Evolutionary conservation across 2,329 filamentous ascomycete species (phyloP), one percentile per base, ranked within the genome.

Genomic region (Pestalotiopsis sp.): DNA sequence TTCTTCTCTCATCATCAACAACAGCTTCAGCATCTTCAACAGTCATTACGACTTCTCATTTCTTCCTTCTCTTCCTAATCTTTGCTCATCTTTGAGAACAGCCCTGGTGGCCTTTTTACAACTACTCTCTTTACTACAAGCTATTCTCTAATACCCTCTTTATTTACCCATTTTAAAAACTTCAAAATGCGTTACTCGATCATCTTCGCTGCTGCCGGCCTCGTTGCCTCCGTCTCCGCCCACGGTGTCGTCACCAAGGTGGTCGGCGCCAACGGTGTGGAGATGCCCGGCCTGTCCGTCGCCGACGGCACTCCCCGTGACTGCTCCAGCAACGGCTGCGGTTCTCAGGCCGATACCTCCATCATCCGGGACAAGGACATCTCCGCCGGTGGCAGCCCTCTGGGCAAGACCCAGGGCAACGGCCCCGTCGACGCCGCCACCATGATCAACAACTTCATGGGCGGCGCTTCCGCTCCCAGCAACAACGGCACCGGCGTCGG

Each of bases 271-370:
- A 79, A 79, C 63, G 77, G 77, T 0, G 77, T 79, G 1, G 69
- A 69, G 4, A 79, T 79, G 77, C 77, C 77, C 2, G 77, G 77
- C 52, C 74, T 79, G 14, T 41, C 36, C 84, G 87, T 91, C 72
- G 82, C 84, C 61, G 90, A 92, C 70, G 90, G 89, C 74, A 92
- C 90, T 71, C 90, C 90, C 65, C 89, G 90, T 75, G 89, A 92
- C 80, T 92, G 90, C 78, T 83, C 87, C 65, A 83, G 82, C 74
- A 88, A 90, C 73, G 71, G 78, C 61, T 92, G 89, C 76, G 90
- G 90, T 69, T 86, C 90, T n/a, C 86, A 92, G 78, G 88, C 86
- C 69, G 90, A 92, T 76, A 92, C 90, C n/a, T 84, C 90, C 78
- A 91, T 92, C 82, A 91, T 92, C 79, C 87, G 90, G 49, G 80